These are phyloP conservation scores for Serpula lacrymans DNA, from an alignment of 768 basidiomycete species.

Conservation along the genomic window DNA sequence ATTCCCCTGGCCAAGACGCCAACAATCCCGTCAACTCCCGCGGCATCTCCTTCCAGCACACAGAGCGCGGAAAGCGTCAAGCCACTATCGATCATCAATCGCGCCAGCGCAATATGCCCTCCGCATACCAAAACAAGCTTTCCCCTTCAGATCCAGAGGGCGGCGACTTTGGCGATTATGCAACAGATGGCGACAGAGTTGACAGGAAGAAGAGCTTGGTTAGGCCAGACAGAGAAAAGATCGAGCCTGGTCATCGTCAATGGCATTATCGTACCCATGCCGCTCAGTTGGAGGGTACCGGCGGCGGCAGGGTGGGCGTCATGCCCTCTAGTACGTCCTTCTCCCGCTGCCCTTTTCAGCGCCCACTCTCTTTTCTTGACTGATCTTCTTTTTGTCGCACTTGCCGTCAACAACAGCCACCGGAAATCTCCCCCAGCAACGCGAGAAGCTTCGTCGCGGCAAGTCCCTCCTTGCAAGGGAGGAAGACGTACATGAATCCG, in stretches of 20 bases:
- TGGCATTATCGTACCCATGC: conserved; percentile 94
- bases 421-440: conserved; percentile 68
- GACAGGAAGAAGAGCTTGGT: conserved; percentile 90
- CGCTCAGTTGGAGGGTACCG: conserved; percentile 69
- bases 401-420: conserved; percentile 46
- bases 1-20: too few species aligned
- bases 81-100: conserved; percentile 52
- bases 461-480: conserved; percentile 88
- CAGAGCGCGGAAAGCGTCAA: conserved; percentile 67
- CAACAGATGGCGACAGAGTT: conserved; percentile 49
- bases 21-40: conserved; percentile 28
- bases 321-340: conserved; percentile 74
- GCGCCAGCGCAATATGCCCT: conserved; percentile 45
- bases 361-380: conserved; percentile 9
- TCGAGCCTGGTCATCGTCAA: conserved; percentile 89
- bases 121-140: conserved; percentile 45
- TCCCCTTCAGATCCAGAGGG: conserved; percentile 35
- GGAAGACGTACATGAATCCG: conserved; percentile 87
- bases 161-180: conserved; percentile 34
- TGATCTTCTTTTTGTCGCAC: conserved; percentile 6
- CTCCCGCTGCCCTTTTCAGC: conserved; percentile 2
- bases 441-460: conserved; percentile 67
- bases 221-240: conserved; percentile 90
- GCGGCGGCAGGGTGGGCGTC: conserved; percentile 61
- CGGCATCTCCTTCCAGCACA: conserved; percentile 67